A percentile compares a stretch with the other conserved stretches of the same genome.
Conservation (phyloP, 495 filamentous ascomycete genomes). For the Penicillium ucsense region DNA sequence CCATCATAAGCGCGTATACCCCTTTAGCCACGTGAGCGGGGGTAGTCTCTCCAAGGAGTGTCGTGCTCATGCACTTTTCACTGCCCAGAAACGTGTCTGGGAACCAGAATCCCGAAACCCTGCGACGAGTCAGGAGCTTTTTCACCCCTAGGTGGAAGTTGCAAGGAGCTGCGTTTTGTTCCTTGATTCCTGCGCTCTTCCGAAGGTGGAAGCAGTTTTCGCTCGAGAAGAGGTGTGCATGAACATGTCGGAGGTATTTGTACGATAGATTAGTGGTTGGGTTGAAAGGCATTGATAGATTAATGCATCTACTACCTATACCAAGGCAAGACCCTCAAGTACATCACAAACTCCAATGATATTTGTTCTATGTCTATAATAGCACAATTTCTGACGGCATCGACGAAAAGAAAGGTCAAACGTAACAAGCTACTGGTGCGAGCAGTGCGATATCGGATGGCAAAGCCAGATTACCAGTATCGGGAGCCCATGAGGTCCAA, state of each 20-base stretch:
- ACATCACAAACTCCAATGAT: neutral
- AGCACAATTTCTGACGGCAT: neutral
- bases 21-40: neutral
- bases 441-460: neutral
- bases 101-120: conserved; percentile 14
- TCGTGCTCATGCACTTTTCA: conserved; percentile 30
- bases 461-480: too few species aligned
- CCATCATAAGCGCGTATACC: neutral
- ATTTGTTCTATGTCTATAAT: conserved; percentile 1
- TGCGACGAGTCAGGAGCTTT: too few species aligned
- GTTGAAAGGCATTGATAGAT: too few species aligned
- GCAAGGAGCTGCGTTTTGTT: too few species aligned
- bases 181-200: too few species aligned
- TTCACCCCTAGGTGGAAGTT: too few species aligned
- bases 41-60: conserved; percentile 13
- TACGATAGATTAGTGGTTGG: too few species aligned
- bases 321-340: neutral
- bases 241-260: too few species aligned
- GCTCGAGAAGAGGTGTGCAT: too few species aligned
- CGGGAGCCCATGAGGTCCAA: too few species aligned
- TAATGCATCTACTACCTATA: neutral
- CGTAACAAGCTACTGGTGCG: neutral
- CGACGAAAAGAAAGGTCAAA: neutral
- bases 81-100: conserved; percentile 33
- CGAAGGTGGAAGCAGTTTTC: too few species aligned